These are phyloP conservation scores for Trypanosoma boissoni DNA, from an alignment of 208 protist genomes.

Conservation along the genomic window DNA sequence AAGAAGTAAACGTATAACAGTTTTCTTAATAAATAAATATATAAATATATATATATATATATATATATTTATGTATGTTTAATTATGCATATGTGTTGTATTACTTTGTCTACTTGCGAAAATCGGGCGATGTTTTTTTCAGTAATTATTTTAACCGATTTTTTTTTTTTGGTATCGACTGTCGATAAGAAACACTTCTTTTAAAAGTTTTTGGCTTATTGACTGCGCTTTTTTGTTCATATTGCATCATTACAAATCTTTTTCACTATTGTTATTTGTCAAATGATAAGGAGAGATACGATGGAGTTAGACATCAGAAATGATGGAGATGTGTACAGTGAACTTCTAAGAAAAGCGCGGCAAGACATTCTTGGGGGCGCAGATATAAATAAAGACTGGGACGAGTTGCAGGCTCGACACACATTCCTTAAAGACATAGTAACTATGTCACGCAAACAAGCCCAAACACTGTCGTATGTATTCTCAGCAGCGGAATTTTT, in stretches of 20 bases:
- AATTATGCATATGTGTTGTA: no score
- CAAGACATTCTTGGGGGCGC: slow-evolving; percentile 19
- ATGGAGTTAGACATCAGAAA: slow-evolving; percentile 23
- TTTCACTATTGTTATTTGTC: background rate
- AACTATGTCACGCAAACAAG: slow-evolving; percentile 41
- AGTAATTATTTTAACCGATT: background rate
- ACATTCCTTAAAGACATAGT: slow-evolving; percentile 64
- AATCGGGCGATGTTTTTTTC: no score
- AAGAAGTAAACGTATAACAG: slow-evolving; percentile 7
- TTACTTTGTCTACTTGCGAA: no score
- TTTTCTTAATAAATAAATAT: background rate
- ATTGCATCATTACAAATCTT: background rate
- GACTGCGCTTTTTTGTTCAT: background rate
- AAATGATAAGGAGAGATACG: no score
- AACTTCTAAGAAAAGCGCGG: slow-evolving; percentile 4
- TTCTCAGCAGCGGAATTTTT: slow-evolving; percentile 47
- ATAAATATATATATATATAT: slow-evolving; percentile 2
- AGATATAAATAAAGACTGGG: slow-evolving; percentile 27
- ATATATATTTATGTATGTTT: background rate
- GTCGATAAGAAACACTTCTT: no score
- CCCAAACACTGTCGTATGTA: slow-evolving; percentile 29
- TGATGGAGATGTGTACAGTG: slow-evolving; percentile 14
- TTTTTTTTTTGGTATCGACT: background rate
- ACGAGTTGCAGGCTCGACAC: slow-evolving; percentile 37
- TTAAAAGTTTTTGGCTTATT: background rate